These are phyloP conservation scores for Tricharina praecox DNA, from an alignment of 495 filamentous ascomycete species.

Conservation along the genomic window DNA sequence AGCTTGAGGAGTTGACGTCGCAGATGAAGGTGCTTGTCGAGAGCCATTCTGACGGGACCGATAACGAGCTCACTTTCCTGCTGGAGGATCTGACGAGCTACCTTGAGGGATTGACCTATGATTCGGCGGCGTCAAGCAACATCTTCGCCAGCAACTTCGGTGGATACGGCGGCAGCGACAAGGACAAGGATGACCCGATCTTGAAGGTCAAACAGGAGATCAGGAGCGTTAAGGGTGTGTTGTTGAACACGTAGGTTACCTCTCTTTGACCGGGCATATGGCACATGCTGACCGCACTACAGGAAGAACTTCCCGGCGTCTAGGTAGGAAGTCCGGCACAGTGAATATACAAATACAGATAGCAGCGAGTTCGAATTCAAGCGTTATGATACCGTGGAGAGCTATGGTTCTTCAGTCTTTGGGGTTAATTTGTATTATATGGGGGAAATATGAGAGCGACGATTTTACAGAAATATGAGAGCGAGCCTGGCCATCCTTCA, in stretches of 20 bases:
- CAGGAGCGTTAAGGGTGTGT: constrained; percentile 75
- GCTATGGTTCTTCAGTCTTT: no score
- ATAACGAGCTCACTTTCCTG: constrained; percentile 26
- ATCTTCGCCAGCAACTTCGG: constrained; percentile 18
- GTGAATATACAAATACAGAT: no score
- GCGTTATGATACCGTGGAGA: no score
- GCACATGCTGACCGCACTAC: constrained; percentile 1
- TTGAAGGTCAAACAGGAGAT: constrained; percentile 67
- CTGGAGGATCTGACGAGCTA: constrained; percentile 25
- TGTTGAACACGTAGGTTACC: constrained; percentile 48
- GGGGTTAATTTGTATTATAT: no score
- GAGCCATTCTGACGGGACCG: constrained; percentile 22
- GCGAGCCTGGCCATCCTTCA: no score
- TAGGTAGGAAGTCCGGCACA: constrained; percentile 16
- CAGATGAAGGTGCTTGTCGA: constrained; percentile 24
- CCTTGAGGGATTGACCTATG: constrained; percentile 25
- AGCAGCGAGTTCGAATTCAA: no score
- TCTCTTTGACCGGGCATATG: not conserved
- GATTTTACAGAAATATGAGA: no score
- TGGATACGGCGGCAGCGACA: constrained; percentile 29
- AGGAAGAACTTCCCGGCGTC: constrained; percentile 39
- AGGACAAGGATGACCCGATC: constrained; percentile 59
- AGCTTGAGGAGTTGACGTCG: constrained; percentile 20
- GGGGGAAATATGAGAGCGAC: no score
- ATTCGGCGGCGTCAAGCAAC: constrained; percentile 14